Evolutionary conservation across 2,329 filamentous ascomycete genomes (phyloP).

Genomic region (Nothomitra cinnamomea): DNA sequence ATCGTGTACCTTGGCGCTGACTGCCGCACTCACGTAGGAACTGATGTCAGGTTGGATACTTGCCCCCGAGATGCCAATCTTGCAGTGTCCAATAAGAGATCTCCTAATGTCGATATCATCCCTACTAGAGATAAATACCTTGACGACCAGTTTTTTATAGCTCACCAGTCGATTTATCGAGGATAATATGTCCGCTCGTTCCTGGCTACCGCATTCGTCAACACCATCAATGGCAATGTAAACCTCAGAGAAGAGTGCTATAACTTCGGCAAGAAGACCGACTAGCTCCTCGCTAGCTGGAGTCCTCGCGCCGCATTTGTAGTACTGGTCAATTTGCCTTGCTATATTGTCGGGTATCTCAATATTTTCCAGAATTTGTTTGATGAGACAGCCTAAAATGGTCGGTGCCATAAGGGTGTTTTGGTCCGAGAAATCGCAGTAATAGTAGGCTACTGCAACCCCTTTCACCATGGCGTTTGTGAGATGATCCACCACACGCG

Average conservation of each 20-base stretch:
- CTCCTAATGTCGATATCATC: background rate
- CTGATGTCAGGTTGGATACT: background rate
- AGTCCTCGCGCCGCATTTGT: constrained; percentile 1
- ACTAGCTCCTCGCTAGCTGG: constrained; percentile 4
- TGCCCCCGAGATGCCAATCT: background rate
- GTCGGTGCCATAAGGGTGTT: background rate
- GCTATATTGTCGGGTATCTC: constrained; percentile 5
- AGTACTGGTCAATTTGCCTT: constrained; percentile 4
- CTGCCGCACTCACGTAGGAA: background rate
- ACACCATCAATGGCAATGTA: constrained; percentile 11
- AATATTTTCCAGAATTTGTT: background rate
- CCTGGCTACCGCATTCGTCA: constrained; percentile 11
- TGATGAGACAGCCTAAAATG: background rate
- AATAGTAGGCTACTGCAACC: background rate
- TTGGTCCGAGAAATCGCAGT: background rate
- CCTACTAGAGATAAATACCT: background rate
- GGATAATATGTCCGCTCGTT: constrained; percentile 5
- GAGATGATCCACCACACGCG: background rate
- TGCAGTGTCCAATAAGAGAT: background rate
- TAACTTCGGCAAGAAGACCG: constrained; percentile 5
- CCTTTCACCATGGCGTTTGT: background rate
- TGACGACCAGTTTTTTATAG: background rate
- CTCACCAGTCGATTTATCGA: constrained; percentile 1
- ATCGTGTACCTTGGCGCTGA: background rate
- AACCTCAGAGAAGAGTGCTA: constrained; percentile 1